Conservation (phyloP, 139 green algal species). For the Chlamydomonas sp. region DNA sequence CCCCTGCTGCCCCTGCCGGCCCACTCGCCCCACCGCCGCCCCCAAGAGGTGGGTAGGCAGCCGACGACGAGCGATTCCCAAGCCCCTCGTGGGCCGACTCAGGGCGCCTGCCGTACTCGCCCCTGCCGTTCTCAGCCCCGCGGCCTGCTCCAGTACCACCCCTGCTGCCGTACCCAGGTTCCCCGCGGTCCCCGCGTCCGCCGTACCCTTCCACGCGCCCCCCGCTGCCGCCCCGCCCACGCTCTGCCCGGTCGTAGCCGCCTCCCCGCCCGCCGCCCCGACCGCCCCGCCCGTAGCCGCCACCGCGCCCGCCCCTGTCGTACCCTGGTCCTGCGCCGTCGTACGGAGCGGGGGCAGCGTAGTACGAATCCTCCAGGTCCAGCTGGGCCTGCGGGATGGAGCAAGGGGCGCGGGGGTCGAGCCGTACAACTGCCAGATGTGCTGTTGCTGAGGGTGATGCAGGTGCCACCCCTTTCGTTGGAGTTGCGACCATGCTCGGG, state of each 20-base stretch:
- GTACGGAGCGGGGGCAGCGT: not conserved
- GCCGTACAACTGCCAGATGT: not conserved
- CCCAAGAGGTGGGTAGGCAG: no score
- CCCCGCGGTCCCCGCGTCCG: not conserved
- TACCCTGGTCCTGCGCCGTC: not conserved
- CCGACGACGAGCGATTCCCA: no score
- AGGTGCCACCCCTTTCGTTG: not conserved
- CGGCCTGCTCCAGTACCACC: not conserved
- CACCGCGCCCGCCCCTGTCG: not conserved
- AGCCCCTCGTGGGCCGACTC: no score
- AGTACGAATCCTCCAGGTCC: constrained; percentile 32
- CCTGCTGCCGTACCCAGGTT: not conserved
- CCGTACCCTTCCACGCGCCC: not conserved
- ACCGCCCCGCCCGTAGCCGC: not conserved
- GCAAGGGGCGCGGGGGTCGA: not conserved
- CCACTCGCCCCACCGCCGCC: no score
- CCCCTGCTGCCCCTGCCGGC: no score
- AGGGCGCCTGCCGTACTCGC: not conserved
- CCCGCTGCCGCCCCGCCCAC: not conserved
- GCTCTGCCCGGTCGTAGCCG: not conserved
- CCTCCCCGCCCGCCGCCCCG: not conserved
- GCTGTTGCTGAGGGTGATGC: not conserved
- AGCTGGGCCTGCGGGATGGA: constrained; percentile 2
- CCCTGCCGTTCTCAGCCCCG: not conserved
- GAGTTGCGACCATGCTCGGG: not conserved